Evolutionary conservation across 805 yeast genomes (phyloP).

Genomic region (Lachancea mirantina): DNA sequence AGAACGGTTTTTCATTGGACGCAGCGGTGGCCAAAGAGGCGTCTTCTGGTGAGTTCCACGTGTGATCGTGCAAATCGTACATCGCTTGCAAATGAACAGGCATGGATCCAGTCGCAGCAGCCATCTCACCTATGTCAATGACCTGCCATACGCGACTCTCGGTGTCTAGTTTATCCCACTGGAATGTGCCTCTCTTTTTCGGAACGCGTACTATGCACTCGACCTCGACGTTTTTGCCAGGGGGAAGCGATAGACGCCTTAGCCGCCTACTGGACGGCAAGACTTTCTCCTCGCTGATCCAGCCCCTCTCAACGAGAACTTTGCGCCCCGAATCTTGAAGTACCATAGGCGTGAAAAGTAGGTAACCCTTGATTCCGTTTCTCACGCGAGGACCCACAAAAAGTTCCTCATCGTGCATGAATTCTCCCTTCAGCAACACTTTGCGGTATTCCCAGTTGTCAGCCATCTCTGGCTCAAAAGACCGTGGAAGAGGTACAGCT

Average conservation of each 20-base stretch:
- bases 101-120: constrained; percentile 48
- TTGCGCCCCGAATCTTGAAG: constrained; percentile 55
- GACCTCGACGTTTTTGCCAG: constrained; percentile 53
- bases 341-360: constrained; percentile 72
- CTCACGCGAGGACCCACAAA: constrained; percentile 84
- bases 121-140: constrained; percentile 76
- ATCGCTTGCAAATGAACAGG: constrained; percentile 75
- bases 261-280: constrained; percentile 52
- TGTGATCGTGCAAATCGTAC: constrained; percentile 58
- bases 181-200: constrained; percentile 51
- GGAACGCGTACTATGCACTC: constrained; percentile 69
- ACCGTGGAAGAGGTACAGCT: constrained; percentile 64
- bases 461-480: constrained; percentile 56
- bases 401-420: constrained; percentile 78
- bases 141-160: constrained; percentile 67
- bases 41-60: constrained; percentile 18
- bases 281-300: constrained; percentile 67
- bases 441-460: constrained; percentile 75
- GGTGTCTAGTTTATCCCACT: constrained; percentile 63
- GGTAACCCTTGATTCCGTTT: constrained; percentile 69
- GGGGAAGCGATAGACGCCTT: constrained; percentile 64
- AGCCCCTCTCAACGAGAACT: constrained; percentile 81
- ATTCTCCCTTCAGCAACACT: constrained; percentile 69
- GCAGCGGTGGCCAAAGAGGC: not conserved
- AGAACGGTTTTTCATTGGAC: constrained; percentile 20